These are phyloP conservation scores for Fusarium gaditjirri DNA, from an alignment of 2,329 filamentous ascomycete species.

Conservation along the genomic window DNA sequence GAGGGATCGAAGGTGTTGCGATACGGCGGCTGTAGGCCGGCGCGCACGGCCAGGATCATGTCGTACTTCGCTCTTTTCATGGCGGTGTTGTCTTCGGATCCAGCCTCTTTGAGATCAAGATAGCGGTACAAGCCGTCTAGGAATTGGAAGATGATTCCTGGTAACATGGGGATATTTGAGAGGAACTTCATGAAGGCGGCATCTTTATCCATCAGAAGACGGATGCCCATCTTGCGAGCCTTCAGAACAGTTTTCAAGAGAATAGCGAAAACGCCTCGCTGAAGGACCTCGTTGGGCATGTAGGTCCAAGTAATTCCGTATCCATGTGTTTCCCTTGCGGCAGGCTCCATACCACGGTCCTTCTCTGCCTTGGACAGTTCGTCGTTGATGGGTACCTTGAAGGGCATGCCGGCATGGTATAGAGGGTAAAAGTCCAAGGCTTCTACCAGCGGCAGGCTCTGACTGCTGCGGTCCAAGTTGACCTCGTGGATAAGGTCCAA, in stretches of 20 bases:
- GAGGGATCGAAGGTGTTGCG: background rate
- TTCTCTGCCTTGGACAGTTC: background rate
- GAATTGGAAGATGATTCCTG: constrained; percentile 45
- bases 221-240: constrained; percentile 44
- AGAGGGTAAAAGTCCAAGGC: constrained; percentile 50
- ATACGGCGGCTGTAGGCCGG: constrained; percentile 37
- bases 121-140: constrained; percentile 50
- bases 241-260: constrained; percentile 51
- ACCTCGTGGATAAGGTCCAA: constrained; percentile 52
- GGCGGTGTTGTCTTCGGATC: background rate
- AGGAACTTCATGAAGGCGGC: constrained; percentile 48
- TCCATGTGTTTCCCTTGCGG: background rate
- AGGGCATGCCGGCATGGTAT: constrained; percentile 46
- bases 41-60: constrained; percentile 47
- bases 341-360: background rate
- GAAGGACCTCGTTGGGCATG: constrained; percentile 40
- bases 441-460: constrained; percentile 27
- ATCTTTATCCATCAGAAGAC: constrained; percentile 46
- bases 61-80: constrained; percentile 45
- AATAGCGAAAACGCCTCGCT: constrained; percentile 49
- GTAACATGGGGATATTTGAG: constrained; percentile 44
- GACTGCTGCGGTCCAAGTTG: constrained; percentile 40
- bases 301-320: constrained; percentile 49
- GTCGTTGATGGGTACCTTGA: background rate
- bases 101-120: constrained; percentile 29